Evolutionary conservation across 116 monocot genomes (phyloP).

Genomic region (Dioscorea cayenensis): DNA sequence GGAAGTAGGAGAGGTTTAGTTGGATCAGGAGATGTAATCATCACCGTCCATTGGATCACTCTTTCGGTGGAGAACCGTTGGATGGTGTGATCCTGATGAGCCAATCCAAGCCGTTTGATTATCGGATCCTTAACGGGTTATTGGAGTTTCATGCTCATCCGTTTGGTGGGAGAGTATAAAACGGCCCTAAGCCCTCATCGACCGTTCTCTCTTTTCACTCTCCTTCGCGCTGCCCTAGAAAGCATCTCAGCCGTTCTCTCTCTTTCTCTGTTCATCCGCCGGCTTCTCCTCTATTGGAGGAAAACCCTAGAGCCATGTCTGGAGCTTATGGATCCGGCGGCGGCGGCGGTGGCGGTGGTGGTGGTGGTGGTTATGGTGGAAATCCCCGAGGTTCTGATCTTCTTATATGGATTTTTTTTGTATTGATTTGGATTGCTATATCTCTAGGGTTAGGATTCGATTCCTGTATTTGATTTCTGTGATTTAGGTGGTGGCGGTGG

Average conservation of each 20-base stretch:
- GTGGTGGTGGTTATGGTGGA: slow-evolving; percentile 27
- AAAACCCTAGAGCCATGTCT: slow-evolving; percentile 38
- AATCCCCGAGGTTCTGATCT: slow-evolving; percentile 9
- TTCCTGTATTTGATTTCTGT: neutral
- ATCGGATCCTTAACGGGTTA: no score
- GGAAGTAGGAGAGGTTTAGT: neutral
- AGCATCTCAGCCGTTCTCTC: neutral
- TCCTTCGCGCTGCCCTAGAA: neutral
- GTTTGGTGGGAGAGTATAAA: no score
- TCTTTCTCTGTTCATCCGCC: neutral
- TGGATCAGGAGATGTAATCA: neutral
- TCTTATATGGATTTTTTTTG: neutral
- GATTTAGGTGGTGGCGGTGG: slow-evolving; percentile 7
- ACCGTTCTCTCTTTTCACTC: neutral
- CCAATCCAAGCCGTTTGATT: no score
- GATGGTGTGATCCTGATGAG: no score
- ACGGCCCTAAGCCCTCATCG: neutral
- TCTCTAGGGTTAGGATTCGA: neutral
- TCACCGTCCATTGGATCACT: neutral
- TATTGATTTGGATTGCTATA: neutral
- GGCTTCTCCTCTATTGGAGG: neutral
- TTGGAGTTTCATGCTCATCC: no score
- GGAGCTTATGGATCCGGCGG: slow-evolving; percentile 48
- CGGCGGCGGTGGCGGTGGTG: slow-evolving; percentile 23
- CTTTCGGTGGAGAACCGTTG: neutral